These are phyloP conservation scores for Setaria viridis DNA, from an alignment of 202 grass and related monocot genomes.

Conservation along the genomic window DNA sequence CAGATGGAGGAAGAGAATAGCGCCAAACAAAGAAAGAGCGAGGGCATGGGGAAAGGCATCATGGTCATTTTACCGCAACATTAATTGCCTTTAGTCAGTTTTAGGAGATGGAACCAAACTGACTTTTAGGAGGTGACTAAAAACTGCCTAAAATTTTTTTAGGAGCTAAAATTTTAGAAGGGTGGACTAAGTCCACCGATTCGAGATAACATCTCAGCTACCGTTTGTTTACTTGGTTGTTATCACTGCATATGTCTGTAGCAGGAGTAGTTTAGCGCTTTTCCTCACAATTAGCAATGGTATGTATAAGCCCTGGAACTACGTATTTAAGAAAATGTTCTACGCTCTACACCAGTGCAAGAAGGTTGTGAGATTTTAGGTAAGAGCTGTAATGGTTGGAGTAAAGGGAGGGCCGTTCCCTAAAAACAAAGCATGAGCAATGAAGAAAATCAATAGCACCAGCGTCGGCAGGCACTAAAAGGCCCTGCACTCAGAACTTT, in stretches of 20 bases:
- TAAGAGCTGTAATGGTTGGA: background rate
- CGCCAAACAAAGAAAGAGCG: background rate
- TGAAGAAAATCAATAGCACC: background rate
- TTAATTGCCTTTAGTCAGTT: no score
- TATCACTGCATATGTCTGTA: no score
- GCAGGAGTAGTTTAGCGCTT: background rate
- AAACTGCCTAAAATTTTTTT: no score
- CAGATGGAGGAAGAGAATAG: constrained; percentile 45
- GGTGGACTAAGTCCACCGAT: no score
- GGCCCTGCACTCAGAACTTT: background rate
- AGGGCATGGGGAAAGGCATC: no score
- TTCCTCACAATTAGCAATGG: background rate
- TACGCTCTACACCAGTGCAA: background rate
- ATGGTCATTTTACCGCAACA: no score
- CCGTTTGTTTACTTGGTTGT: no score
- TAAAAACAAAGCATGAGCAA: background rate
- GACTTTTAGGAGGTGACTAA: no score
- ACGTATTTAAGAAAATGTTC: background rate
- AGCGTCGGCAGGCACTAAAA: background rate
- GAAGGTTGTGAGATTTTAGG: background rate
- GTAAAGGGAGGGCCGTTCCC: background rate
- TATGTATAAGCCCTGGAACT: background rate
- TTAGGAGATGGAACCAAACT: no score
- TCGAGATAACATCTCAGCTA: no score
- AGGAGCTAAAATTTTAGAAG: no score